These are phyloP conservation scores for Bruguiera parviflora DNA, from an alignment of 345 rosid species.

Conservation along the genomic window DNA sequence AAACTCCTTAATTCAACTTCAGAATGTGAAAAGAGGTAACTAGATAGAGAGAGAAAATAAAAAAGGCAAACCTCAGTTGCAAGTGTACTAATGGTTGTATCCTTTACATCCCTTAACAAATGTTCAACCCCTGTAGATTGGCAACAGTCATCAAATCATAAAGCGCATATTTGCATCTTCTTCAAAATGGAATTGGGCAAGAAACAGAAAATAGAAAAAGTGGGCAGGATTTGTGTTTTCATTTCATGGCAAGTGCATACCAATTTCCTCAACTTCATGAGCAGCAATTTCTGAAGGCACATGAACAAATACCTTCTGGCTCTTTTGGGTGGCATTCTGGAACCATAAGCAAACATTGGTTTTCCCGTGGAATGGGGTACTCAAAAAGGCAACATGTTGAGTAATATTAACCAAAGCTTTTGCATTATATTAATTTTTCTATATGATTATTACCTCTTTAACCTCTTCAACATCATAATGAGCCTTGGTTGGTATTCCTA, in stretches of 20 bases:
- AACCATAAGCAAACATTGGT: constrained; percentile 5
- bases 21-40: no score
- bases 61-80: constrained; percentile 63
- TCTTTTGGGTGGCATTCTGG: constrained; percentile 85
- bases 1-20: no score
- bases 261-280: constrained; percentile 91
- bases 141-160: not conserved
- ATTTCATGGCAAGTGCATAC: constrained; percentile 32
- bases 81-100: constrained; percentile 82
- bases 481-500: constrained; percentile 86
- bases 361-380: not conserved
- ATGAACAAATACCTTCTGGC: constrained; percentile 78
- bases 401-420: not conserved
- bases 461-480: constrained; percentile 88
- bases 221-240: no score
- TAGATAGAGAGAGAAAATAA: no score
- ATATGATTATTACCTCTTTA: constrained; percentile 53
- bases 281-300: constrained; percentile 78
- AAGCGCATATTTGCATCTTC: no score
- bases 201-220: not conserved
- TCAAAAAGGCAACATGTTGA: not conserved
- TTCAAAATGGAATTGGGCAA: not conserved
- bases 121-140: constrained; percentile 60
- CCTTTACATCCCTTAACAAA: constrained; percentile 84
- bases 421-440: not conserved